A percentile compares a stretch with the other conserved stretches of the same genome.
phyloP scores from a whole-genome alignment of 345 rosid genomes.

The Rhodamnia argentea region DNA sequence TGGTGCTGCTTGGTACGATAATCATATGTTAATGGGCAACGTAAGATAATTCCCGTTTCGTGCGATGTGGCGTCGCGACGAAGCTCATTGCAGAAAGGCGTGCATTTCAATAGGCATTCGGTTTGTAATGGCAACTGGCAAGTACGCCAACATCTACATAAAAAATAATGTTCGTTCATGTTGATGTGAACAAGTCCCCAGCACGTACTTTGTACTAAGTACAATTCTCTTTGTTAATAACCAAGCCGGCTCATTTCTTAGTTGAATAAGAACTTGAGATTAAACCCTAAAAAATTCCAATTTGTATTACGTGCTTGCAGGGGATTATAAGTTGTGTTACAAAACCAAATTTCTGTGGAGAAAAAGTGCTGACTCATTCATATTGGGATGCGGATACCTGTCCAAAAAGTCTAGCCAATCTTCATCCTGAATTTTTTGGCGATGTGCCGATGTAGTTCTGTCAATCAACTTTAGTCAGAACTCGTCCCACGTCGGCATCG shows the following conservation, averaged over 20 bases:
- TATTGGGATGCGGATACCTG: accelerated
- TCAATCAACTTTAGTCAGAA: background rate
- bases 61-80: background rate
- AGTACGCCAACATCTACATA: background rate
- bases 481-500: background rate
- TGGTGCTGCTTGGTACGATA: no score
- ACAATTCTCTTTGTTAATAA: background rate
- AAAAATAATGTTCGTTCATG: background rate
- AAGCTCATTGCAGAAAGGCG: background rate
- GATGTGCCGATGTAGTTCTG: background rate
- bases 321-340: background rate
- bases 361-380: background rate
- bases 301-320: background rate
- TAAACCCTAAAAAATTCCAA: background rate
- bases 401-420: background rate
- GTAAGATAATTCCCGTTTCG: background rate
- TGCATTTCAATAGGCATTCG: background rate
- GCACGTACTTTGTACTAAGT: no score
- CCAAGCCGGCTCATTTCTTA: background rate
- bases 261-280: background rate
- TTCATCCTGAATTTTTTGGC: background rate
- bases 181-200: background rate
- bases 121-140: background rate
- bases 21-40: no score
- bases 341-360: background rate